Percentiles rank a stretch among this genome's conserved stretches.
Evolutionary conservation across 495 filamentous ascomycete species (phyloP).

Genomic region (Penicillium mononematosum): DNA sequence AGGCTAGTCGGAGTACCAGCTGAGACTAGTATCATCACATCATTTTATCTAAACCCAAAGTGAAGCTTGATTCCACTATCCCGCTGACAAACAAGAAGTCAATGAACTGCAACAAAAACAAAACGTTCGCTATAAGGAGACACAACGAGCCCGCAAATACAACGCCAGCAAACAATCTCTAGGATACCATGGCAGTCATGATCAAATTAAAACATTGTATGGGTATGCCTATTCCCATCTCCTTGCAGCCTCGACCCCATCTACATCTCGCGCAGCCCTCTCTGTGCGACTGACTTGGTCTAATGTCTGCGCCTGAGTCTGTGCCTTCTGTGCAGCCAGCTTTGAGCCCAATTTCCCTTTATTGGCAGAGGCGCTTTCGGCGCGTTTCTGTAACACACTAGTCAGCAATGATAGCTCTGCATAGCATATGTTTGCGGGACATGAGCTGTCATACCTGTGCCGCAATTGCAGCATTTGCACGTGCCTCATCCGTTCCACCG

Average conservation of each 20-base stretch:
- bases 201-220: neutral
- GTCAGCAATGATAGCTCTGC: neutral
- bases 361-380: conserved; percentile 27
- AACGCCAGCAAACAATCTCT: neutral
- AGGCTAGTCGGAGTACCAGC: neutral
- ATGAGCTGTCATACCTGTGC: conserved; percentile 55
- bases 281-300: conserved; percentile 56
- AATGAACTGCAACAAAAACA: neutral
- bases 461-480: conserved; percentile 60
- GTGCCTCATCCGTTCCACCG: conserved; percentile 45
- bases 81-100: neutral
- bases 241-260: conserved; percentile 49
- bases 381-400: conserved; percentile 37
- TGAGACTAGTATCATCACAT: neutral
- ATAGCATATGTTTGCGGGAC: neutral
- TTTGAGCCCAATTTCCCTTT: conserved; percentile 60
- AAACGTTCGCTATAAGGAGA: neutral
- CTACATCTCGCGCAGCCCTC: conserved; percentile 56
- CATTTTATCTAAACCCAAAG: neutral
- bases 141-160: neutral
- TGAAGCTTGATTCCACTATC: neutral
- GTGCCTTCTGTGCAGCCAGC: conserved; percentile 63
- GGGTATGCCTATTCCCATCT: conserved; percentile 48
- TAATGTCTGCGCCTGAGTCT: conserved; percentile 60
- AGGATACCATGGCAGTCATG: neutral